Conservation (phyloP, 768 basidiomycete genomes). For the Lactarius evosmus region DNA sequence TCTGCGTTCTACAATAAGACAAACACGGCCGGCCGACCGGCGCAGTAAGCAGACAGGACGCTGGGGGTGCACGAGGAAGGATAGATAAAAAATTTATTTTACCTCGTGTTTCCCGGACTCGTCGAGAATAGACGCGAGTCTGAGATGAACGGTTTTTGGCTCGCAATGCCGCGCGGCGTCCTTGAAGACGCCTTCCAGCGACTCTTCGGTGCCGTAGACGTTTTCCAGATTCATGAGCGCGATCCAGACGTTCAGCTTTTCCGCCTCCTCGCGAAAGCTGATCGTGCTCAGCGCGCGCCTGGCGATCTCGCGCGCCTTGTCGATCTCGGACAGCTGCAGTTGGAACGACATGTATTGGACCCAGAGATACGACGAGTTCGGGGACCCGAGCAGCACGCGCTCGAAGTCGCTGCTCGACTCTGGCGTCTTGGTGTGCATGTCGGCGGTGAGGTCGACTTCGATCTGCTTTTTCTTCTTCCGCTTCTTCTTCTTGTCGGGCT, state of each 20-base stretch:
- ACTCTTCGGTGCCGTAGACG: conserved; percentile 81
- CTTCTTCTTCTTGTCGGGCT: conserved; percentile 59
- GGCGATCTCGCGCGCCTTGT: conserved; percentile 88
- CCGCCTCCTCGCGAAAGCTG: conserved; percentile 92
- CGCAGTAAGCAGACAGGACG: no score
- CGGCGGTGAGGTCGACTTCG: conserved; percentile 78
- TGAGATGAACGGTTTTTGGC: conserved; percentile 84
- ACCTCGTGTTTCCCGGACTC: conserved; percentile 82
- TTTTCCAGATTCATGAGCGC: conserved; percentile 95
- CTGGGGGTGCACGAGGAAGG: no score
- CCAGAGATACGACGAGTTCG: conserved; percentile 97
- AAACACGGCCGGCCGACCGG: no score
- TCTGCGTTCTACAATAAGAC: conserved; percentile 74
- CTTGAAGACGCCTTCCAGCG: conserved; percentile 77
- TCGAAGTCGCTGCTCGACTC: conserved; percentile 96
- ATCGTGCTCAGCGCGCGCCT: conserved; percentile 82
- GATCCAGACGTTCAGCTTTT: conserved; percentile 96
- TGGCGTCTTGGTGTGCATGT: conserved; percentile 81
- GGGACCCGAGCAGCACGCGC: conserved; percentile 85
- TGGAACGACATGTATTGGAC: conserved; percentile 99
- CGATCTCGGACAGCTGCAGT: conserved; percentile 91
- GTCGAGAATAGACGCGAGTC: conserved; percentile 80
- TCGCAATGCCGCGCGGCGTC: conserved; percentile 90
- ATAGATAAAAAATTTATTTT: no score
- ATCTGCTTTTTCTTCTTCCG: conserved; percentile 67